phyloP scores from a whole-genome alignment of 495 filamentous ascomycete species.

The Immersiella caudata region DNA sequence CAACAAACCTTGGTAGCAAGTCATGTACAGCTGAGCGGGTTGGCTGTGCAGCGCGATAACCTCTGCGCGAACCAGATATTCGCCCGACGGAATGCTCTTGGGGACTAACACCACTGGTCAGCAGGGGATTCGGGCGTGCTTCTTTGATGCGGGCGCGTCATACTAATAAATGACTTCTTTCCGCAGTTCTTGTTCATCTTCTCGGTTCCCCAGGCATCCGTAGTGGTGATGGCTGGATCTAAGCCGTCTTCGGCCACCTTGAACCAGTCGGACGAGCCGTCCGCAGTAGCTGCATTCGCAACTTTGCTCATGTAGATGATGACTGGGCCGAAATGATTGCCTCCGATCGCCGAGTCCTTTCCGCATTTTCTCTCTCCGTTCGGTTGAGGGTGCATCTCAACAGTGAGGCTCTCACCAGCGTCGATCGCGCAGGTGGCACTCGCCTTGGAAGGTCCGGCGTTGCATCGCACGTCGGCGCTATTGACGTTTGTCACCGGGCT shows the following conservation, averaged over 20 bases:
- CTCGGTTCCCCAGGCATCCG: conserved; percentile 44
- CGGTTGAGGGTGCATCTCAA: conserved; percentile 56
- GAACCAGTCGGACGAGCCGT: conserved; percentile 45
- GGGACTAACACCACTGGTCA: conserved; percentile 20
- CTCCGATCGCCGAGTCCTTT: conserved; percentile 50
- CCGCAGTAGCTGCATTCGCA: conserved; percentile 44
- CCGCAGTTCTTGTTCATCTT: conserved; percentile 48
- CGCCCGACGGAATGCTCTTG: conserved; percentile 40
- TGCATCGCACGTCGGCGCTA: conserved; percentile 41
- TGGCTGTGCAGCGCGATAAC: conserved; percentile 49
- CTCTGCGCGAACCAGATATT: conserved; percentile 50
- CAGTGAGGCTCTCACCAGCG: conserved; percentile 48
- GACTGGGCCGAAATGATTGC: conserved; percentile 55
- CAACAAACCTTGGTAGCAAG: conserved; percentile 41
- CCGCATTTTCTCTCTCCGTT: conserved; percentile 46
- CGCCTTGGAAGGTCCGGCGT: conserved; percentile 17
- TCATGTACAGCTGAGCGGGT: conserved; percentile 41
- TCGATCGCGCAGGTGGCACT: conserved; percentile 33
- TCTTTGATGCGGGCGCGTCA: neutral
- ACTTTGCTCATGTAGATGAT: conserved; percentile 54
- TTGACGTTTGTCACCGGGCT: conserved; percentile 41
- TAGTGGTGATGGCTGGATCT: conserved; percentile 21
- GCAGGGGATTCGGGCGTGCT: conserved; percentile 10
- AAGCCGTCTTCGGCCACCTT: conserved; percentile 47
- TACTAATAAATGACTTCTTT: conserved; percentile 33